Percentiles rank a stretch among this genome's conserved stretches.
Evolutionary conservation across 2,329 filamentous ascomycete species (phyloP).

Genomic region (Colletotrichum spaethianum): DNA sequence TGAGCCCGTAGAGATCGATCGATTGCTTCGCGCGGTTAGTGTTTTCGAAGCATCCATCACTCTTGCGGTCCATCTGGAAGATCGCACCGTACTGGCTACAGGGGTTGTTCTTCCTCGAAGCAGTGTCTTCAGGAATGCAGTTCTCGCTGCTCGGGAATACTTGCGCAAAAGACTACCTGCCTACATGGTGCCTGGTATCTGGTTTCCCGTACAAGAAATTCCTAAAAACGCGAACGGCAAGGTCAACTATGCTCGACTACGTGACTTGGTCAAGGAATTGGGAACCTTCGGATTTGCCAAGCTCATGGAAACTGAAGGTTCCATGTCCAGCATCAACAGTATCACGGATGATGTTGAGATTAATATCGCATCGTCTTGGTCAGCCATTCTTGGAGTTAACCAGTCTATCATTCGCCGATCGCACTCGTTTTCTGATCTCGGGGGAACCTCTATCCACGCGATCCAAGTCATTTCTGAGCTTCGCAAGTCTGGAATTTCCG

Average conservation of each 20-base stretch:
- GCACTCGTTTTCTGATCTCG: constrained; percentile 41
- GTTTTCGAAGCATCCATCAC: neutral
- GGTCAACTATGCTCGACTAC: constrained; percentile 31
- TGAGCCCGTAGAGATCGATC: constrained; percentile 50
- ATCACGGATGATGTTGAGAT: constrained; percentile 9
- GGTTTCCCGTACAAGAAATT: constrained; percentile 42
- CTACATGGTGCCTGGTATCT: constrained; percentile 47
- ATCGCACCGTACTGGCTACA: neutral
- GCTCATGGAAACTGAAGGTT: neutral
- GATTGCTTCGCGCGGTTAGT: constrained; percentile 36
- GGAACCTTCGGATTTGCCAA: constrained; percentile 6
- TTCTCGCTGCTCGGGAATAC: neutral
- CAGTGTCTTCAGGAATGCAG: neutral
- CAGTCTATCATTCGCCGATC: constrained; percentile 13
- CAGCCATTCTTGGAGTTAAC: constrained; percentile 37
- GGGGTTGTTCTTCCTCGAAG: neutral
- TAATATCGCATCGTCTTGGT: constrained; percentile 33
- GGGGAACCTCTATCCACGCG: constrained; percentile 43
- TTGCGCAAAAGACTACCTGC: constrained; percentile 34
- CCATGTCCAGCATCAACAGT: too few relatives aligned
- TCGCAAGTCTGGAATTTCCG: constrained; percentile 1
- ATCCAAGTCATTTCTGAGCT: constrained; percentile 37
- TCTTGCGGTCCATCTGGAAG: neutral
- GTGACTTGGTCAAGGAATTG: neutral
- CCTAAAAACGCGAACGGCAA: constrained; percentile 47